Conservation (phyloP, 2,329 filamentous ascomycete species). For the Aulographum hederae region DNA sequence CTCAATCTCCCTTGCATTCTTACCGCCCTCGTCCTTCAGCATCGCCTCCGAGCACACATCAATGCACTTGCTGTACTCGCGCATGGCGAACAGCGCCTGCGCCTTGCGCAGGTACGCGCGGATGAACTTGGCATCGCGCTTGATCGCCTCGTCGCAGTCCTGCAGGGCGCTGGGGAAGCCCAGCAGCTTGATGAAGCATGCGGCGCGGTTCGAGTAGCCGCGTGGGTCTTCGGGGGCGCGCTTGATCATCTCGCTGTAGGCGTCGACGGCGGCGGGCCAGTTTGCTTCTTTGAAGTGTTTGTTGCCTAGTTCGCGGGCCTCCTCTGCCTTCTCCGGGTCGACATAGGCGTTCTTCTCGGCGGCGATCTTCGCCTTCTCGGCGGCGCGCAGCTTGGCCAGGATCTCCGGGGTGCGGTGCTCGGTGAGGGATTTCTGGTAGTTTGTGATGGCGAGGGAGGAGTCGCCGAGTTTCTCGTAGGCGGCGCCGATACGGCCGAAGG, state of each 20-base stretch:
- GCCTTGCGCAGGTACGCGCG: conserved; percentile 93
- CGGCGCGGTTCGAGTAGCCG: conserved; percentile 93
- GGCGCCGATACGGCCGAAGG: conserved; percentile 89
- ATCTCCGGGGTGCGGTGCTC: conserved; percentile 94
- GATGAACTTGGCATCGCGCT: conserved; percentile 82
- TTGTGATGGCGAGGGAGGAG: conserved; percentile 59
- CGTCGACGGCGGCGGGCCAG: conserved; percentile 86
- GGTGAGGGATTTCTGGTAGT: conserved; percentile 85
- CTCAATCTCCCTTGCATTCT: conserved; percentile 82
- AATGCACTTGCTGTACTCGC: conserved; percentile 88
- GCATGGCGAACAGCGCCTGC: conserved; percentile 91
- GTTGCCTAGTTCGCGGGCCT: conserved; percentile 87
- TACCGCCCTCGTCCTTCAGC: conserved; percentile 57
- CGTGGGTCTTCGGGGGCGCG: conserved; percentile 81
- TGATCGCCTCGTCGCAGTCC: conserved; percentile 83
- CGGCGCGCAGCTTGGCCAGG: conserved; percentile 75
- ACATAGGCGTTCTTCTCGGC: conserved; percentile 64
- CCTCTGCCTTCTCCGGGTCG: conserved; percentile 80
- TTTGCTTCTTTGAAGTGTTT: conserved; percentile 93
- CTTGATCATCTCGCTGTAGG: conserved; percentile 94
- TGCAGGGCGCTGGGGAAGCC: conserved; percentile 85
- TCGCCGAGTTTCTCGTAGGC: conserved; percentile 84
- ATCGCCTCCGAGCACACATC: conserved; percentile 74
- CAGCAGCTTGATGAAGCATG: conserved; percentile 90
- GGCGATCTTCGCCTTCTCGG: conserved; percentile 72